Evolutionary conservation across 2,329 filamentous ascomycete genomes (phyloP).

Genomic region (Sporothrix variecibatus): DNA sequence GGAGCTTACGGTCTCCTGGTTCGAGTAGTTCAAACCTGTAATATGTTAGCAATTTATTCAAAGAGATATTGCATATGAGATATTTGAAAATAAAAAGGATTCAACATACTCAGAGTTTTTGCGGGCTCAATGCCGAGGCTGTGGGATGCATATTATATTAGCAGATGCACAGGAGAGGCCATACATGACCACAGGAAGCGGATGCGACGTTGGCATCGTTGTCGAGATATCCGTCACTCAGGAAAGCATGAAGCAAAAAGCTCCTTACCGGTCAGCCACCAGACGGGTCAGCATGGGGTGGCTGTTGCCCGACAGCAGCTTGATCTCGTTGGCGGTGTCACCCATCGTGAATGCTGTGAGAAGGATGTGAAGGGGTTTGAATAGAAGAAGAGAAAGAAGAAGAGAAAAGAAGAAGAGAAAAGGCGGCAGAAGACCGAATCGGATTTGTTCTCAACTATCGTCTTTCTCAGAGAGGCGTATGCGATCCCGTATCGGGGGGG

Average conservation of each 20-base stretch:
- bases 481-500: background rate
- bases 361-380: background rate
- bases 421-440: background rate
- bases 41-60: background rate
- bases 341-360: constrained; percentile 22
- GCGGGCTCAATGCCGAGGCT: constrained; percentile 33
- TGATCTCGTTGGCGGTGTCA: constrained; percentile 43
- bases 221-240: background rate
- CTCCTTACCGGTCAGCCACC: constrained; percentile 43
- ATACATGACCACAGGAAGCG: background rate
- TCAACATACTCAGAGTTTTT: constrained; percentile 27
- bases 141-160: background rate
- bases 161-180: background rate
- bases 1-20: constrained; percentile 65
- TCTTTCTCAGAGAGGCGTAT: background rate
- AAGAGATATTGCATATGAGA: background rate
- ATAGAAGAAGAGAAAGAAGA: background rate
- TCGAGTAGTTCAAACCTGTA: constrained; percentile 70
- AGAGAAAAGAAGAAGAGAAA: background rate
- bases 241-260: background rate
- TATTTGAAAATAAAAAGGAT: background rate
- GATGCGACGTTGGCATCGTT: background rate
- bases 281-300: constrained; percentile 42
- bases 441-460: background rate
- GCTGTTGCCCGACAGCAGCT: constrained; percentile 45